Percentiles rank a stretch among this genome's conserved stretches.
Evolutionary conservation across 108 stramenopile genomes (phyloP).

Genomic region (Seminavis robusta): DNA sequence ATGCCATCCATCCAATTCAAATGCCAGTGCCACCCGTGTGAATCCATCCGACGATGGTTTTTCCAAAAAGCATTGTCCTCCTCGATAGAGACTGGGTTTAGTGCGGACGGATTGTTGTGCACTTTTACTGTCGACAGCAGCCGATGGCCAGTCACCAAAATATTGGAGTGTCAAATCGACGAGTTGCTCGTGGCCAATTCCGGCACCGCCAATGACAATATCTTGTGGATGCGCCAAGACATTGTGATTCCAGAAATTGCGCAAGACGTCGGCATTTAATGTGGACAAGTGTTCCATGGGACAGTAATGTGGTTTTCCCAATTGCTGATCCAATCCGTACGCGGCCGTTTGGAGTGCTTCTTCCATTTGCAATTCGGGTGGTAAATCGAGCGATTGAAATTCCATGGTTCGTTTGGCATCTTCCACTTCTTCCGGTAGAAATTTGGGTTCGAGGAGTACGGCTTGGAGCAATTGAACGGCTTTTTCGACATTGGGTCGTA

Average conservation of each 20-base stretch:
- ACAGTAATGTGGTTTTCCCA: slow-evolving; percentile 85
- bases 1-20: slow-evolving; percentile 93
- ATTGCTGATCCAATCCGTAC: slow-evolving; percentile 73
- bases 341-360: slow-evolving; percentile 90
- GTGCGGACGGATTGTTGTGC: not conserved
- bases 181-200: slow-evolving; percentile 89
- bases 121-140: not conserved
- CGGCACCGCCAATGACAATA: slow-evolving; percentile 92
- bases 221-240: slow-evolving; percentile 66
- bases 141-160: slow-evolving; percentile 68
- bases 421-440: slow-evolving; percentile 50
- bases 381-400: slow-evolving; percentile 79
- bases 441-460: slow-evolving; percentile 58
- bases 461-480: slow-evolving; percentile 82
- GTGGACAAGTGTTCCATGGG: slow-evolving; percentile 52
- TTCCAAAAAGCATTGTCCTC: slow-evolving; percentile 3
- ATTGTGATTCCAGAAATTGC: slow-evolving; percentile 51
- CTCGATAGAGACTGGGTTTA: slow-evolving; percentile 5
- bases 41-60: slow-evolving; percentile 67
- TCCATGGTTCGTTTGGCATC: slow-evolving; percentile 67
- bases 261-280: slow-evolving; percentile 63
- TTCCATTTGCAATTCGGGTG: slow-evolving; percentile 68
- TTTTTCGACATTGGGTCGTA: slow-evolving; percentile 78
- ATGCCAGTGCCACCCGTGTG: slow-evolving; percentile 86
- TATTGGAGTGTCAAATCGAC: slow-evolving; percentile 75